A percentile compares a stretch with the other conserved stretches of the same genome.
These are phyloP conservation scores for Raffaelea arxii DNA, from an alignment of 2,329 filamentous ascomycete species.

Conservation along the genomic window DNA sequence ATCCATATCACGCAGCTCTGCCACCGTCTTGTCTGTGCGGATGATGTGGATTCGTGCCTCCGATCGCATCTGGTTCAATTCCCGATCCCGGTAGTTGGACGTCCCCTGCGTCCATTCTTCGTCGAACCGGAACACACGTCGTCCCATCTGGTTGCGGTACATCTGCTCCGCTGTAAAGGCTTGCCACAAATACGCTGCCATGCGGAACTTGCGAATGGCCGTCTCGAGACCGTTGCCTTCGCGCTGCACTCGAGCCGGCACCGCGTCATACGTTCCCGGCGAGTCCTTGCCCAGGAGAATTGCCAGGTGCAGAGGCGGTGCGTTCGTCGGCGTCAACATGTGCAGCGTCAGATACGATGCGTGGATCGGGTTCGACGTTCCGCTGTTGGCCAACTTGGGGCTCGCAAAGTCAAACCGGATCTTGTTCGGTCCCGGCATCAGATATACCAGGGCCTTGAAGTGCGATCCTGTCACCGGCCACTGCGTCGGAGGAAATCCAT, in stretches of 20 bases:
- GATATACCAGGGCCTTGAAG: constrained; percentile 84
- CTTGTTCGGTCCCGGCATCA: constrained; percentile 84
- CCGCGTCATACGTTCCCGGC: constrained; percentile 71
- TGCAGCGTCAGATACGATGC: constrained; percentile 74
- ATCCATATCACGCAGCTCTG: constrained; percentile 70
- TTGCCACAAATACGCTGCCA: constrained; percentile 95
- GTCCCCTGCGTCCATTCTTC: constrained; percentile 90
- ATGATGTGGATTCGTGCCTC: constrained; percentile 87
- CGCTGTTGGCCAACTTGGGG: constrained; percentile 65
- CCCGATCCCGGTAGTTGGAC: constrained; percentile 63
- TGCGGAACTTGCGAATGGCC: constrained; percentile 82
- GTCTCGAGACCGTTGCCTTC: constrained; percentile 76
- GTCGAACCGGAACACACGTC: constrained; percentile 81
- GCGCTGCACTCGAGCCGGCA: constrained; percentile 61
- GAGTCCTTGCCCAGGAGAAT: constrained; percentile 86
- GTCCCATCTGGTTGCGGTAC: constrained; percentile 77
- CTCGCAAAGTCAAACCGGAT: constrained; percentile 82
- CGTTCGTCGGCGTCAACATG: constrained; percentile 68
- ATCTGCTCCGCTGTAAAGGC: constrained; percentile 96
- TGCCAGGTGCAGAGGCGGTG: constrained; percentile 80
- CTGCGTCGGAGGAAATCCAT: constrained; percentile 68
- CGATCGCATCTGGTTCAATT: constrained; percentile 67
- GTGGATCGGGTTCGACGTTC: constrained; percentile 59
- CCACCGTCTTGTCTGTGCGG: constrained; percentile 70
- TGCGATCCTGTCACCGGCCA: constrained; percentile 87